These are phyloP conservation scores for Chytriomyces sp. DNA, from an alignment of 192 early-diverging fungal species.

Conservation along the genomic window DNA sequence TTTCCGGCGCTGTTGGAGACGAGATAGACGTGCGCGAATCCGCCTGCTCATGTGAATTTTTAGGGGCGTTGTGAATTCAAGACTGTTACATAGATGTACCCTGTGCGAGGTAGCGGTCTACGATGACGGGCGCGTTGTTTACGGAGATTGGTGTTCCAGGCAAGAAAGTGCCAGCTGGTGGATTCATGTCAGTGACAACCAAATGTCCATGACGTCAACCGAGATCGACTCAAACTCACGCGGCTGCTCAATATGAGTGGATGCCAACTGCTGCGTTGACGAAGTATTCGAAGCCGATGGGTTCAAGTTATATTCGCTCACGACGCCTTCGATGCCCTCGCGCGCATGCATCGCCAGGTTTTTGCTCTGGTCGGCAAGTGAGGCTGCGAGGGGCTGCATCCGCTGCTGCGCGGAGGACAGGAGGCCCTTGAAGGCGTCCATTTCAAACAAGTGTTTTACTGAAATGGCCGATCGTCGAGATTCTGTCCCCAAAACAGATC, in stretches of 20 bases:
- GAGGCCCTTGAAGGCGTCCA: background rate
- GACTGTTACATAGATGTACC: conserved; percentile 39
- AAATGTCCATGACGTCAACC: background rate
- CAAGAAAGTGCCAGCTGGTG: conserved; percentile 58
- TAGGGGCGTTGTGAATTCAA: background rate
- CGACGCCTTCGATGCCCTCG: background rate
- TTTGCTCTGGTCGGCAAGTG: background rate
- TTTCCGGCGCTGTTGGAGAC: conserved; percentile 56
- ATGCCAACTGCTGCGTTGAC: background rate
- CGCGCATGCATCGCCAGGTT: background rate
- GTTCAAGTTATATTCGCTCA: too few relatives aligned
- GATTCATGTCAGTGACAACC: too few relatives aligned
- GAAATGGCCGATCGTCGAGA: too few relatives aligned
- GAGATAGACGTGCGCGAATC: conserved; percentile 90
- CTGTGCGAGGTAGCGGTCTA: conserved; percentile 77
- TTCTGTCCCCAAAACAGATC: too few relatives aligned
- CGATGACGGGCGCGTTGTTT: conserved; percentile 57
- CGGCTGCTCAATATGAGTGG: background rate
- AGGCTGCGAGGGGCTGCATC: background rate
- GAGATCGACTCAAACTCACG: background rate
- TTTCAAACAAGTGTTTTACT: too few relatives aligned
- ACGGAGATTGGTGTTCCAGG: conserved; percentile 66
- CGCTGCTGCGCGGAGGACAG: background rate
- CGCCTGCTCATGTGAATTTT: conserved; percentile 56
- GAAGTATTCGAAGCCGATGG: background rate